Evolutionary conservation across 805 yeast species (phyloP), one percentile per base, ranked within the genome.

Genomic region (Kluyveromyces starmeri): DNA sequence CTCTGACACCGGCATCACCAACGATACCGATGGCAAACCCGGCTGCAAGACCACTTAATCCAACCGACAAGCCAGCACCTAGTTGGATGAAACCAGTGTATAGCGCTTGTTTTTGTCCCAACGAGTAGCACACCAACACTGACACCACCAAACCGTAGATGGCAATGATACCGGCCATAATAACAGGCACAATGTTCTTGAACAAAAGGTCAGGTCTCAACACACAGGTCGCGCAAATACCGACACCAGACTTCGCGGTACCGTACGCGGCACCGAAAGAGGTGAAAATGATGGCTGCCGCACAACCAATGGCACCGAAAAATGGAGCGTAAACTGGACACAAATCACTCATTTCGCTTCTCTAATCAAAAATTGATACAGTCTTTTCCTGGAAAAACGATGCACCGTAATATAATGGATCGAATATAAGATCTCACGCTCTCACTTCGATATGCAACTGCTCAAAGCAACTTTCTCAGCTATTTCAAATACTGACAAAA

Each of bases 101-200:
- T 47, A 89, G 70, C 38, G 97, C 94, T 67, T 88, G 95, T 52
- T 75, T 71, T 67, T 88, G 96, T 55, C 76, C 77, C 55, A 89
- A 74, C 34, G 89, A 78, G 53, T 83, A 92, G 37, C 96, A 81
- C 45, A 89, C 89, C 60, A 89, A 75, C 45, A 89, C 98, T 17
- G 96, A 83, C 41, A 89, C 96, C 45, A 89, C 97, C 58, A 89
- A 70, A 40, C 98, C 98, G 63, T 89, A 89, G 68, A 89, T 88
- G 68, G 97, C 96, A 68, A 89, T 86, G 59, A 89, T 89, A 89
- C 98, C 98, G 46, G 97, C 96, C 96, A 89, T 89, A 68, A 89
- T 78, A 51, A 92, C 96, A 46, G 98, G 98, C 43, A 89, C 95
- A 53, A 88, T 80, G 68, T 83, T 83, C 69, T 78, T 85, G 53